A percentile compares a stretch with the other conserved stretches of the same genome.
Evolutionary conservation across 73 alveolate species (phyloP).

Genomic region (Blepharisma japonicum): DNA sequence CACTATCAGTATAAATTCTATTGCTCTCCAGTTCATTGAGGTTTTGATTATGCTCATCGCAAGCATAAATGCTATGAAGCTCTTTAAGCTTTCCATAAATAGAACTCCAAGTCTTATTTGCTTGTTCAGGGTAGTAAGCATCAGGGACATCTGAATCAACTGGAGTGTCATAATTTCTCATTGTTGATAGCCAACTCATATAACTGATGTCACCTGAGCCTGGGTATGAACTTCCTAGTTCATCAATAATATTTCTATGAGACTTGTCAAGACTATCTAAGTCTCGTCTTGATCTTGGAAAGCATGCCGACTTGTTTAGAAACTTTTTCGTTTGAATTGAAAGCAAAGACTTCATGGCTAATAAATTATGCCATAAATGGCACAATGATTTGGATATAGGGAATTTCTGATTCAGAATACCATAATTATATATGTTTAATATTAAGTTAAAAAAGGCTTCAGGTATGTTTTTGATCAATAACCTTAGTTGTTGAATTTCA

Average conservation of each 20-base stretch:
- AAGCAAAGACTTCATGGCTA: no score
- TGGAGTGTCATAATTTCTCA: background rate
- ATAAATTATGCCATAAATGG: no score
- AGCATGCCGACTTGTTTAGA: no score
- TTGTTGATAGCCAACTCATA: background rate
- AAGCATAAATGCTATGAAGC: slow-evolving; percentile 32
- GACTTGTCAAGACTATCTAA: background rate
- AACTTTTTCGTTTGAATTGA: no score
- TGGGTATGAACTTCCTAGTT: background rate
- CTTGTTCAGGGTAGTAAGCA: slow-evolving; percentile 31
- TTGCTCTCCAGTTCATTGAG: slow-evolving; percentile 27
- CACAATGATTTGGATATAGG: no score
- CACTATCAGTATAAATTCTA: background rate
- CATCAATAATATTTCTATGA: background rate
- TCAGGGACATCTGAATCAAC: slow-evolving; percentile 19
- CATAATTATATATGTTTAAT: no score
- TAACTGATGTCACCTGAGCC: background rate
- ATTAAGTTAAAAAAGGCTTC: no score
- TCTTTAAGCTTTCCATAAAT: slow-evolving; percentile 27
- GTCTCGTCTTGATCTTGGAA: background rate
- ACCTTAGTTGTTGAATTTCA: no score
- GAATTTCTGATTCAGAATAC: no score
- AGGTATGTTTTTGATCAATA: no score
- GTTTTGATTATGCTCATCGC: slow-evolving; percentile 32
- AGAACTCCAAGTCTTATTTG: slow-evolving; percentile 31